These are phyloP conservation scores for Deinandra increscens DNA, from an alignment of 129 eudicot genomes.

Conservation along the genomic window DNA sequence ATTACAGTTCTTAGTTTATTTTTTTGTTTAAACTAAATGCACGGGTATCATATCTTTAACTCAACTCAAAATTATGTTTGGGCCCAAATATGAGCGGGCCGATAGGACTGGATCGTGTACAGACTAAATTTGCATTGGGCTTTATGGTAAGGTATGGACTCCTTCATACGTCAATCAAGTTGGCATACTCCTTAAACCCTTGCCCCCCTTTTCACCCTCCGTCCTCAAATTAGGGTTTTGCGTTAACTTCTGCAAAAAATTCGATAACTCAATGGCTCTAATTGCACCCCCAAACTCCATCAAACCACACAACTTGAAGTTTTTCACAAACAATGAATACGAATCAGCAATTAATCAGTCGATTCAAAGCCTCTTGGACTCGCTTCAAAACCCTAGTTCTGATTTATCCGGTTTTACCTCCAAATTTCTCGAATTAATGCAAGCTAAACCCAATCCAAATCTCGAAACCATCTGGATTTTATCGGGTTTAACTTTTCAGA, in stretches of 20 bases:
- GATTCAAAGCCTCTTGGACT: conserved; percentile 45
- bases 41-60: no score
- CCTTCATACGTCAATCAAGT: no score
- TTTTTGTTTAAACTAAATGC: no score
- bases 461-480: conserved; percentile 74
- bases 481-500: conserved; percentile 43
- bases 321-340: conserved; percentile 48
- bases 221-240: conserved; percentile 45
- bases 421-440: conserved; percentile 50
- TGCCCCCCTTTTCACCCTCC: not conserved
- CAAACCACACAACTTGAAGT: conserved; percentile 21
- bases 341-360: conserved; percentile 43
- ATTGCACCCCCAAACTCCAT: conserved; percentile 26
- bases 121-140: not conserved
- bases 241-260: not conserved
- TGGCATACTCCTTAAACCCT: conserved; percentile 39
- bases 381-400: conserved; percentile 36
- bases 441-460: conserved; percentile 50
- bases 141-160: not conserved
- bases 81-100: not conserved
- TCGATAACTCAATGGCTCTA: conserved; percentile 32
- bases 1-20: no score
- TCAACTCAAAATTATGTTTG: not conserved
- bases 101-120: not conserved
- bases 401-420: conserved; percentile 37